These are phyloP conservation scores for Mycena epipterygia DNA, from an alignment of 768 basidiomycete species.

Conservation along the genomic window DNA sequence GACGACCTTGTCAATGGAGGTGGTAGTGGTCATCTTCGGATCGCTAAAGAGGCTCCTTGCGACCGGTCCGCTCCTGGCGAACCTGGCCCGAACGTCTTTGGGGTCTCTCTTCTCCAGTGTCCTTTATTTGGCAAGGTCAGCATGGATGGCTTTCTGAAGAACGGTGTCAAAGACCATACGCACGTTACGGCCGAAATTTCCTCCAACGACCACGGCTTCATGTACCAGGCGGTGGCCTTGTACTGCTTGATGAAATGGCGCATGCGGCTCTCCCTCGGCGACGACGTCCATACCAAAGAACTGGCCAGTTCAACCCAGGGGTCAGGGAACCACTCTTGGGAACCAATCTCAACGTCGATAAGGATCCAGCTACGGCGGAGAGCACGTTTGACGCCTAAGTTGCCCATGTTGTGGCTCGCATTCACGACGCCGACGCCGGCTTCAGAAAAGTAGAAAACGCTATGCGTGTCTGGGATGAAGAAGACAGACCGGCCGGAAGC, in stretches of 20 bases:
- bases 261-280: background rate
- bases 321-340: background rate
- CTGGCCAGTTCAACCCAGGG: background rate
- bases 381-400: background rate
- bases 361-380: constrained; percentile 19
- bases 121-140: constrained; percentile 18
- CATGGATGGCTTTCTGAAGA: background rate
- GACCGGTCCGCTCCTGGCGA: constrained; percentile 4
- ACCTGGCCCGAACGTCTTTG: background rate
- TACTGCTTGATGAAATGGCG: background rate
- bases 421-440: background rate
- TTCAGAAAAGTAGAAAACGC: constrained; percentile 10
- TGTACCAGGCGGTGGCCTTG: background rate
- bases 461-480: background rate
- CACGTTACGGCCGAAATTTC: constrained; percentile 22
- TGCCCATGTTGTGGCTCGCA: background rate
- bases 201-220: constrained; percentile 18
- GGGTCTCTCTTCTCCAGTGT: background rate
- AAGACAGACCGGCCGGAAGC: constrained; percentile 5
- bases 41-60: constrained; percentile 15
- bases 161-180: constrained; percentile 7
- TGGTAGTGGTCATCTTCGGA: background rate
- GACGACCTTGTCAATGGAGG: background rate
- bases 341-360: constrained; percentile 17
- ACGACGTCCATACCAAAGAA: constrained; percentile 23